Evolutionary conservation across 1,284 basidiomycete species (phyloP).

Genomic region (Fomitopsis palustris): DNA sequence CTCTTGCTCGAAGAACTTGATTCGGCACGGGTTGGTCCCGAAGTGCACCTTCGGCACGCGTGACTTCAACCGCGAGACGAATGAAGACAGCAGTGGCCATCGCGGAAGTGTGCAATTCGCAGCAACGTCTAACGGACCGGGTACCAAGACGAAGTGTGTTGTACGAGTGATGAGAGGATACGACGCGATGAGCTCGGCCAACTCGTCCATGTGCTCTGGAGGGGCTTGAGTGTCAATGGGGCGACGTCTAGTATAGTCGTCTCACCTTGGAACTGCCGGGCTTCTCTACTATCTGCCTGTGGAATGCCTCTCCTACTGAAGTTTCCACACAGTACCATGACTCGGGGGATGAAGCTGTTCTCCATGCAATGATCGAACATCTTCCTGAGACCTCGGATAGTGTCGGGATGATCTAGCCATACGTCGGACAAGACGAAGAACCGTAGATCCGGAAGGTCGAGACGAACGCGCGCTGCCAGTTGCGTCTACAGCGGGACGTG

Average conservation of each 20-base stretch:
- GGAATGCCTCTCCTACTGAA: slow-evolving; percentile 83
- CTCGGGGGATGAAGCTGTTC: slow-evolving; percentile 79
- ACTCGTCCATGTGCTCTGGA: slow-evolving; percentile 79
- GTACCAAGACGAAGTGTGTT: slow-evolving; percentile 93
- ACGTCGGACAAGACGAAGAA: slow-evolving; percentile 96
- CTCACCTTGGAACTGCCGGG: slow-evolving; percentile 81
- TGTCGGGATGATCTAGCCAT: slow-evolving; percentile 89
- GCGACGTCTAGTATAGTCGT: background rate
- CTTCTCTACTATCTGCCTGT: slow-evolving; percentile 74
- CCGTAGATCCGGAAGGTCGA: slow-evolving; percentile 72
- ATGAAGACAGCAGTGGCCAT: slow-evolving; percentile 71
- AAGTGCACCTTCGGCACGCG: slow-evolving; percentile 81
- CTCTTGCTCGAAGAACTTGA: slow-evolving; percentile 96
- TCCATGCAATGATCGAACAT: slow-evolving; percentile 93
- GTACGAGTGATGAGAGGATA: slow-evolving; percentile 75
- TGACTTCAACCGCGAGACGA: slow-evolving; percentile 64
- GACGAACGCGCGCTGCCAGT: slow-evolving; percentile 55
- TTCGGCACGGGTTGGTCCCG: slow-evolving; percentile 89
- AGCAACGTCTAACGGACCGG: slow-evolving; percentile 89
- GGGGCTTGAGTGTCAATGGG: background rate
- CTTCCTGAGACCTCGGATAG: slow-evolving; percentile 74
- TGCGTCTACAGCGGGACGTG: slow-evolving; percentile 42
- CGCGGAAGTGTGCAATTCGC: slow-evolving; percentile 78
- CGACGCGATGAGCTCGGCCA: slow-evolving; percentile 81
- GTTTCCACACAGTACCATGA: slow-evolving; percentile 93